These are phyloP conservation scores for Murraya koenigii DNA, from an alignment of 345 rosid species.

Conservation along the genomic window DNA sequence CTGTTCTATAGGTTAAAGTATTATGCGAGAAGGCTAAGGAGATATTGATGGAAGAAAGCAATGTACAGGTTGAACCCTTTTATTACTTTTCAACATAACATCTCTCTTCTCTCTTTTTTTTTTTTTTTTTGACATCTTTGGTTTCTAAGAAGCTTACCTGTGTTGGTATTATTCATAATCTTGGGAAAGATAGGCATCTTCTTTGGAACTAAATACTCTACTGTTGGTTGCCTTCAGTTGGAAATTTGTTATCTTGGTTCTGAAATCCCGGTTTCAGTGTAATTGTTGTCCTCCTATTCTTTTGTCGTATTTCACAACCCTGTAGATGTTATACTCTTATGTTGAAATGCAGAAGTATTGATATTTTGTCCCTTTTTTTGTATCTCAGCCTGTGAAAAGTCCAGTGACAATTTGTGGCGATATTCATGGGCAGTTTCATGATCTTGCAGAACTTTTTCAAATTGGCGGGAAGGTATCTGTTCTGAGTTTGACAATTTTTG, in stretches of 20 bases:
- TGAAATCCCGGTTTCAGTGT: background rate
- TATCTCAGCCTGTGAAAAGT: slow-evolving; percentile 87
- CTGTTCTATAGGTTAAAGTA: slow-evolving; percentile 59
- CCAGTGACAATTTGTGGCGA: slow-evolving; percentile 99
- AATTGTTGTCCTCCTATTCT: background rate
- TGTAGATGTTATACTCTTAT: background rate
- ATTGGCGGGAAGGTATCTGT: slow-evolving; percentile 87
- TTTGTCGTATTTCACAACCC: background rate
- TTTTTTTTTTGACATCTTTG: background rate
- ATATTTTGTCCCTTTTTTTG: slow-evolving; percentile 2
- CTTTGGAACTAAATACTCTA: slow-evolving; percentile 8
- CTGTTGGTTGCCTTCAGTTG: background rate
- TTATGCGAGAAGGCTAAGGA: slow-evolving; percentile 98
- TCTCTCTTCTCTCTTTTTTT: background rate
- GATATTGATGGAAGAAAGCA: slow-evolving; percentile 96
- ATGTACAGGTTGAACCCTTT: slow-evolving; percentile 69
- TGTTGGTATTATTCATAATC: slow-evolving; percentile 7
- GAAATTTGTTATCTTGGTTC: slow-evolving; percentile 2
- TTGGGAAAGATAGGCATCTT: background rate
- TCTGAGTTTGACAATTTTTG: slow-evolving; percentile 22
- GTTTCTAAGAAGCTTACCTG: background rate
- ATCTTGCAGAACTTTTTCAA: slow-evolving; percentile 98
- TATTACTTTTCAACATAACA: background rate
- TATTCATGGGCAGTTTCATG: slow-evolving; percentile 99
- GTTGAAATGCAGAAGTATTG: slow-evolving; percentile 12